Conservation (phyloP, 139 green algal genomes). For the Chlamydomonas applanata region DNA sequence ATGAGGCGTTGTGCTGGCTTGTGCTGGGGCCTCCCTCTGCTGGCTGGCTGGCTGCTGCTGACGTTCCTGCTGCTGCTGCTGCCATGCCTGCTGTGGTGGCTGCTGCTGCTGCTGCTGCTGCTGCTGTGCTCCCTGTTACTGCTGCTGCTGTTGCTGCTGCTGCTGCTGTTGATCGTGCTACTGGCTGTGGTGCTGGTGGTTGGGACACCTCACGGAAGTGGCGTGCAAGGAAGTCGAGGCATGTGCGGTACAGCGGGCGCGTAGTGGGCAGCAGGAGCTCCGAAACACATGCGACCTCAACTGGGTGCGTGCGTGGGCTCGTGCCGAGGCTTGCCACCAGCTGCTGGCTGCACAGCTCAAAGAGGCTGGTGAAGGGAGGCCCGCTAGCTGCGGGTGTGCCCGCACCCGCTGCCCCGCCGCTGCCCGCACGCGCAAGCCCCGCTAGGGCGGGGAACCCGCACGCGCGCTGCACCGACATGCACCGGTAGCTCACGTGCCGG, state of each 20-base stretch:
- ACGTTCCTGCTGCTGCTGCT: neutral
- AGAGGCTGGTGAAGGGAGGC: neutral
- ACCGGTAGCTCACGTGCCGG: conserved; percentile 74
- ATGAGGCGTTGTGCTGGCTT: too few species aligned
- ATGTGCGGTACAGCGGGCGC: conserved; percentile 30
- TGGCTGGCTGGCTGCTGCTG: too few species aligned
- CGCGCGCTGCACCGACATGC: conserved; percentile 20
- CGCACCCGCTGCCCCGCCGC: neutral
- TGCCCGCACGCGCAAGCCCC: neutral
- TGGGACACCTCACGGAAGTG: conserved; percentile 28
- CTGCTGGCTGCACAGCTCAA: conserved; percentile 2
- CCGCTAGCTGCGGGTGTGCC: too few species aligned
- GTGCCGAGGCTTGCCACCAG: neutral
- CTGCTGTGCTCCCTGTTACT: neutral
- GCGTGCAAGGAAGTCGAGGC: conserved; percentile 40
- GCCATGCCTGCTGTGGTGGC: neutral
- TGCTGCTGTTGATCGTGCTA: neutral
- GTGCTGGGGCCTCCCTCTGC: conserved; percentile 12
- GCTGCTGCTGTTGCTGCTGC: conserved; percentile 3
- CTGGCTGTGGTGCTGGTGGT: neutral
- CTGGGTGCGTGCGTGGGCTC: neutral
- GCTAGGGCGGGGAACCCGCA: neutral
- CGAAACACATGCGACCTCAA: conserved; percentile 16
- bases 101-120: conserved; percentile 16
- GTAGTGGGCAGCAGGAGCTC: conserved; percentile 50